Base-by-base conservation (phyloP, 2,329 filamentous ascomycete species). In the Diaporthe sp. region DNA sequence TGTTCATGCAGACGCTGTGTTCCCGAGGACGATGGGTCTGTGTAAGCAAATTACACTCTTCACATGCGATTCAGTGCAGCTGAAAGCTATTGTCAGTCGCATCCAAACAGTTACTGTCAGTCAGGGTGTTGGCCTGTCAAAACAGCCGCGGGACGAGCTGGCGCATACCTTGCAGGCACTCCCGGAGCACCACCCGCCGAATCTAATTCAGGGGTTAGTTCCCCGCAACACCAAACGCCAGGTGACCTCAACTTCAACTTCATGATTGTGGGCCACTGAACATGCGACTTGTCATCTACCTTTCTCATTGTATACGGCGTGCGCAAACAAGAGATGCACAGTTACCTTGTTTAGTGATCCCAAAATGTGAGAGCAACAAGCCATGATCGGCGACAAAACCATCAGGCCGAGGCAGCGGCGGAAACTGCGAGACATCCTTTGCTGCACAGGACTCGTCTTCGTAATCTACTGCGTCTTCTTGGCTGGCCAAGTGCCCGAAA, bases 401-500 rank as follows among this genome's bases (percentile, higher is more conserved):
- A 74, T 80, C 37, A 78, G 76, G 51, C 71, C 78, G 22, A 76
- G 77, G 61, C 78, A 77, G 49, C 77, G 76, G 74, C 78, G 79
- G 22, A 79, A 76, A 37, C 55, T 81, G 34, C 76, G 80, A 44
- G 79, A 80, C 42, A 53, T 72, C 8, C 78, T 80, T 12, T 58
- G 79, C 15, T 57, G 78, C 13, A 34, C 79, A 9, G 80, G 79
- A 12, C 34, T 74, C 42, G 72, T 78, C 37, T 72, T 82, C 44
- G 68, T 76, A 1, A 17, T 80, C 2, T 82, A 81, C 73, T 81
- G 79, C 60, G 28, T 82, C 39, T 60, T 81, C 25, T 82, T 81
- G 49, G 73, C 78, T 51, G 77, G 57, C 57, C 61, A 49, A 34
- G 61, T 67, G 44, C 67, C 42, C 31, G 49, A 12, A 28, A 37